phyloP scores from a whole-genome alignment of 345 rosid genomes.

The Corchorus capsularis region DNA sequence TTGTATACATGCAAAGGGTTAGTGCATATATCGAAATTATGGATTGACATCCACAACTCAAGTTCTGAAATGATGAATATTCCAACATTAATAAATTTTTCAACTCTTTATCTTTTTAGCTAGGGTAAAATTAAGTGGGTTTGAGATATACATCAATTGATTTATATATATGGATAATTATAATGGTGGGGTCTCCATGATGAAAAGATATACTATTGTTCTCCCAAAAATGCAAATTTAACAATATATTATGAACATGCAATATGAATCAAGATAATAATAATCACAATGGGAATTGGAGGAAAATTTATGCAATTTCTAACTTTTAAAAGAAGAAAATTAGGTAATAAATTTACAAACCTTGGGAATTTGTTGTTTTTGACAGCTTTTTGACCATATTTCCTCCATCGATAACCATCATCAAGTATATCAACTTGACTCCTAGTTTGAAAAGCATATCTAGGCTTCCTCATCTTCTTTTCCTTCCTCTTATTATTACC shows the following conservation, averaged over 20 bases:
- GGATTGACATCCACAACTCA: too few species aligned
- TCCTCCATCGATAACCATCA: constrained; percentile 81
- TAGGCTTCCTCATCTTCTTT: constrained; percentile 52
- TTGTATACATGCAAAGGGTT: too few species aligned
- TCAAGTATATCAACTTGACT: constrained; percentile 68
- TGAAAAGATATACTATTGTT: neutral
- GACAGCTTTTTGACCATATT: constrained; percentile 73
- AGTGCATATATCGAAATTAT: too few species aligned
- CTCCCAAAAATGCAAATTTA: neutral
- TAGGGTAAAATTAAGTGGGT: neutral
- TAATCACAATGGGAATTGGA: neutral
- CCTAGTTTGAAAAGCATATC: constrained; percentile 67
- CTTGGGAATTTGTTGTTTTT: constrained; percentile 63
- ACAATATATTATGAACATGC: too few species aligned
- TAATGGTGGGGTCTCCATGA: neutral
- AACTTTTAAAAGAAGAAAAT: neutral
- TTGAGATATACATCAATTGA: neutral
- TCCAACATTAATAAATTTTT: too few species aligned
- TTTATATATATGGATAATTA: too few species aligned
- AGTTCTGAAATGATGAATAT: too few species aligned
- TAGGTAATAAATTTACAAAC: constrained; percentile 6
- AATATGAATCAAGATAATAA: neutral
- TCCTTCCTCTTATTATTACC: constrained; percentile 28
- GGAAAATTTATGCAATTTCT: neutral
- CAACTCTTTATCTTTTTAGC: too few species aligned